Base-by-base conservation (phyloP, 352 stramenopile species). In the Globisporangium okanoganense region DNA sequence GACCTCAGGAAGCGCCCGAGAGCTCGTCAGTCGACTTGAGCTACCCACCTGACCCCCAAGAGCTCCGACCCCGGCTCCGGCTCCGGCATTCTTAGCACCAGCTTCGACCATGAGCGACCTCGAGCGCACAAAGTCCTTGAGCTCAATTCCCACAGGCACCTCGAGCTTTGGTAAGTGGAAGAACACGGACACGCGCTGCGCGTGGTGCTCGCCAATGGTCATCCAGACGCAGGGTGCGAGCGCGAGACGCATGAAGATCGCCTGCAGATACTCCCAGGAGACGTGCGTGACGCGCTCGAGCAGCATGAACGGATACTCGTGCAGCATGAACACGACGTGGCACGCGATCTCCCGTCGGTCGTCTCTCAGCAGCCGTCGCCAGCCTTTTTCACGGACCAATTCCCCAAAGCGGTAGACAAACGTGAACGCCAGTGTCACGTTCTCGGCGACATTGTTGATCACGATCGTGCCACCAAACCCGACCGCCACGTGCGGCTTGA, bases 291-390 rank as follows among this genome's bases (percentile, higher is more conserved):
- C 7, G 57, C 54, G 44, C 18, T 68, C 40, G 12, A 70, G 49
- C 43, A 78, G 14, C 22, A 72, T 64, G 58, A 78, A 81, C 18
- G 65, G 58, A 41, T 76, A 73, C 60, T 81, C 62, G 58, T 76
- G 68, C 45, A 64, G 56, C 16, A 58, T 53, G 49, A 81, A 78
- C 5, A 76, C 45, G 16, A 78, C 18, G 51, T 81, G 66, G 22
- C 57, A 68, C 24, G 68, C 29, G 2, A 78, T 5, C 36, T 81
- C 72, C n/a, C 65, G 25, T 20, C 52, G 64, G 54, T 75, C 70
- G 24, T 79, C 62, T 27, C 50, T 50, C 29, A 73, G 6, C 16
- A 75, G 16, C 12, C 47, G 20, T 2, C 43, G 35, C 56, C 56
- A 71, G 50, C 62, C 58, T 29, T 64, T 48, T 6, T 38, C 9